These are phyloP conservation scores for Acacia pycnantha DNA, from an alignment of 331 rosid genomes.

Conservation along the genomic window DNA sequence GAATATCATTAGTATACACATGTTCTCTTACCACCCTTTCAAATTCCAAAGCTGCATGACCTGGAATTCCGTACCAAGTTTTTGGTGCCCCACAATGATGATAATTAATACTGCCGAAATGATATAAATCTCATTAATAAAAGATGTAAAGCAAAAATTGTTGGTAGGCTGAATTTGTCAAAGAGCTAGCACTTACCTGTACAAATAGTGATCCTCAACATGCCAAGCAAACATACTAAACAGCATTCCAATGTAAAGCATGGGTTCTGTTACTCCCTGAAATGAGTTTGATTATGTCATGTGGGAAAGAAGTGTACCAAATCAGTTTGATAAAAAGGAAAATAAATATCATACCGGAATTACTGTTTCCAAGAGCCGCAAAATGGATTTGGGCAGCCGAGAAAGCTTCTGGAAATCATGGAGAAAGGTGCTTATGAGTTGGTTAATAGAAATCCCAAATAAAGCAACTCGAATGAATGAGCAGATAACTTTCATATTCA, in stretches of 20 bases:
- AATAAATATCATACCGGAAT: constrained; percentile 66
- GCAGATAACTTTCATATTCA: not conserved
- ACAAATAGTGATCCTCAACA: constrained; percentile 93
- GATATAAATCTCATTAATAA: constrained; percentile 14
- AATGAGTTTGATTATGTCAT: constrained; percentile 32
- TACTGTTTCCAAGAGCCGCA: constrained; percentile 78
- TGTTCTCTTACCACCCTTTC: constrained; percentile 85
- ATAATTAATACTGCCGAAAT: constrained; percentile 81
- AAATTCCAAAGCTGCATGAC: constrained; percentile 83
- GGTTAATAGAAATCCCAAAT: constrained; percentile 3
- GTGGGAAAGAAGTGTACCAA: constrained; percentile 7
- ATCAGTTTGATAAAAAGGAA: constrained; percentile 13
- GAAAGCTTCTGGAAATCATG: constrained; percentile 73
- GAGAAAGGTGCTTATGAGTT: constrained; percentile 2
- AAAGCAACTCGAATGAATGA: not conserved
- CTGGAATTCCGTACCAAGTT: constrained; percentile 98
- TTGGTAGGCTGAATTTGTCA: not conserved
- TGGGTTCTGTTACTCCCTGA: constrained; percentile 97
- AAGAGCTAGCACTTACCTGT: constrained; percentile 55
- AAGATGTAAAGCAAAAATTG: constrained; percentile 17
- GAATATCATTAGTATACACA: constrained; percentile 77
- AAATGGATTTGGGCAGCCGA: constrained; percentile 72
- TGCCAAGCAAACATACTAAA: constrained; percentile 99
- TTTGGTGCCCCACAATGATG: constrained; percentile 97
- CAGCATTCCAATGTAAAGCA: constrained; percentile 95